Conservation (phyloP, 805 yeast genomes). For the Diddensiella caesifluorescens region DNA sequence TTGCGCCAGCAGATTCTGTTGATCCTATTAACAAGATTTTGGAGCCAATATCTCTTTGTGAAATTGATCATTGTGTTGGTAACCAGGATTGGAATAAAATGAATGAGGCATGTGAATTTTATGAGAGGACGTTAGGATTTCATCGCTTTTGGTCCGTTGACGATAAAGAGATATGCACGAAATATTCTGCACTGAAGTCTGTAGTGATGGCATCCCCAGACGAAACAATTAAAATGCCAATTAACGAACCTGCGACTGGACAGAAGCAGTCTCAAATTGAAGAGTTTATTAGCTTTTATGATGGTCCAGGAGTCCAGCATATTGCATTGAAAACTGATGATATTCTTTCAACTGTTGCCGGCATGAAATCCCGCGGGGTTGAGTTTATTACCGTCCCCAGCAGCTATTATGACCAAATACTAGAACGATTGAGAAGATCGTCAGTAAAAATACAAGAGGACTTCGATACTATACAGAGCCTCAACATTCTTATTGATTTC, state of each 20-base stretch:
- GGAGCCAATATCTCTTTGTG: constrained; percentile 38
- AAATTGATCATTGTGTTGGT: constrained; percentile 77
- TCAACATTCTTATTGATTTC: constrained; percentile 62
- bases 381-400: constrained; percentile 60
- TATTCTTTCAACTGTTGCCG: constrained; percentile 51
- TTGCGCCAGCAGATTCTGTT: constrained; percentile 15
- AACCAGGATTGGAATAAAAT: constrained; percentile 68
- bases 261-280: constrained; percentile 68
- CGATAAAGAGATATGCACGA: constrained; percentile 67
- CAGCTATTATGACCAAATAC: constrained; percentile 50
- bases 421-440: constrained; percentile 41
- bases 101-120: constrained; percentile 52
- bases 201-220: constrained; percentile 70
- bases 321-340: constrained; percentile 62
- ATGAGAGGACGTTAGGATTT: constrained; percentile 62
- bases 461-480: constrained; percentile 43
- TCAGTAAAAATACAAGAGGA: constrained; percentile 47
- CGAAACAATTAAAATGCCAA: constrained; percentile 68
- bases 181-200: constrained; percentile 62
- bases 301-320: constrained; percentile 84
- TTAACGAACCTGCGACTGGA: constrained; percentile 78
- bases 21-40: constrained; percentile 25
- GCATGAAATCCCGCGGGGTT: constrained; percentile 57
- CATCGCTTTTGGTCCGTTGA: constrained; percentile 83
- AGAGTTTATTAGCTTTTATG: constrained; percentile 68